Evolutionary conservation across 768 basidiomycete species (phyloP), one percentile per base, ranked within the genome.

Genomic region (Amanita phalloides): DNA sequence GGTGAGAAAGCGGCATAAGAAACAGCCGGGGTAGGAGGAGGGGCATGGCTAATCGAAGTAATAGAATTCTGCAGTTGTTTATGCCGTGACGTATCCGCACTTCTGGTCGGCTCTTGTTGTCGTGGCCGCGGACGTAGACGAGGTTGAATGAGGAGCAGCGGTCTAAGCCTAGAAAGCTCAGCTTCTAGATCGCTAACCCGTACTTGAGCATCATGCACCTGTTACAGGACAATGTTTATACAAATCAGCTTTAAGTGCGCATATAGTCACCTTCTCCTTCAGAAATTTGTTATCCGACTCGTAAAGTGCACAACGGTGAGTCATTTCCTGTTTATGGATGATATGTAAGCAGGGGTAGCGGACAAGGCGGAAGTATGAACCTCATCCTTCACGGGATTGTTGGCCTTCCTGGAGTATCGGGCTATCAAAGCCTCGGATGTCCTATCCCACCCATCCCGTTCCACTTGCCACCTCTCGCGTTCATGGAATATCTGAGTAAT

Each of bases 91-190:
- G 43, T 6, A 7, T 11, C 26, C 6, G 35, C 1, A 26, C 25
- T 37, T 20, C 20, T 33, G n/a, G 32, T 21, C 4, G 38, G 21
- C 13, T 42, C 36, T 5, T 23, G 43, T 44, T 37, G 47, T 46
- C 37, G 52, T 48, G 53, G 55, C 39, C 47, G 57, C 53, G 62
- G 53, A 9, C 56, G 35, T 41, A 68, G 57, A 20, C 66, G 69
- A 17, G 82, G 78, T 45, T 82, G 79, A 74, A 86, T 78, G 11
- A 86, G 67, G 42, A 90, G 71, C 33, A 87, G 64, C 0, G 87
- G 87, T 44, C 79, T 78, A 30, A 90, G 72, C 55, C 78, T 77
- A 2, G 68, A 63, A 6, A 89, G 69, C 60, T 90, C 86, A 9
- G 71, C 59, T 65, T 89, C 86, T 0, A 90, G 72, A 1, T 69